Percentiles rank a stretch among this genome's conserved stretches.
These are phyloP conservation scores for Aspergillus ochraceus DNA, from an alignment of 2,329 filamentous ascomycete genomes.

Conservation along the genomic window DNA sequence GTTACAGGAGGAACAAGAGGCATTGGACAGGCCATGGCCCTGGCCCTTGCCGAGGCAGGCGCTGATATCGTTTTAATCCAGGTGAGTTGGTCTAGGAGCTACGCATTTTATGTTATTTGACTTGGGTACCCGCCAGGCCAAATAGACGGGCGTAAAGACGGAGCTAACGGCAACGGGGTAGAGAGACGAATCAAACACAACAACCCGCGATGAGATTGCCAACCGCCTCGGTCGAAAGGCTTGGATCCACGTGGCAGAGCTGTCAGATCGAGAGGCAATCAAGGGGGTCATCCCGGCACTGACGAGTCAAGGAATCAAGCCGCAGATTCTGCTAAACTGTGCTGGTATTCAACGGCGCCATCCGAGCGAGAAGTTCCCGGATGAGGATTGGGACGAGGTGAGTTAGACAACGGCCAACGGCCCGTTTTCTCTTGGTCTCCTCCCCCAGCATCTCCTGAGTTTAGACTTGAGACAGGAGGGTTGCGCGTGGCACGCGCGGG, in stretches of 20 bases:
- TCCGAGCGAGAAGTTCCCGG: conserved; percentile 72
- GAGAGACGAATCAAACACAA: conserved; percentile 54
- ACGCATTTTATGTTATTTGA: neutral
- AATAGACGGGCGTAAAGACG: neutral
- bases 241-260: conserved; percentile 45
- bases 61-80: conserved; percentile 48
- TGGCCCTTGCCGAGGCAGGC: conserved; percentile 49
- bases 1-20: conserved; percentile 51
- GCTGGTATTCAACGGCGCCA: conserved; percentile 83
- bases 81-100: conserved; percentile 21
- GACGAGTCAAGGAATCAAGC: conserved; percentile 50
- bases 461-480: neutral
- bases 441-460: neutral
- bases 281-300: conserved; percentile 42
- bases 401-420: conserved; percentile 9
- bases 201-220: conserved; percentile 44
- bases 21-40: conserved; percentile 49
- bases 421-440: conserved; percentile 1
- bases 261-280: conserved; percentile 43
- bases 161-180: conserved; percentile 26
- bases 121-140: neutral
- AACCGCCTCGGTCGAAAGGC: conserved; percentile 41
- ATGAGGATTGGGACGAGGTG: conserved; percentile 72
- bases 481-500: neutral
- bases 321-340: conserved; percentile 81